These are phyloP conservation scores for Dioscorea alata DNA, from an alignment of 106 monocot species.

Conservation along the genomic window DNA sequence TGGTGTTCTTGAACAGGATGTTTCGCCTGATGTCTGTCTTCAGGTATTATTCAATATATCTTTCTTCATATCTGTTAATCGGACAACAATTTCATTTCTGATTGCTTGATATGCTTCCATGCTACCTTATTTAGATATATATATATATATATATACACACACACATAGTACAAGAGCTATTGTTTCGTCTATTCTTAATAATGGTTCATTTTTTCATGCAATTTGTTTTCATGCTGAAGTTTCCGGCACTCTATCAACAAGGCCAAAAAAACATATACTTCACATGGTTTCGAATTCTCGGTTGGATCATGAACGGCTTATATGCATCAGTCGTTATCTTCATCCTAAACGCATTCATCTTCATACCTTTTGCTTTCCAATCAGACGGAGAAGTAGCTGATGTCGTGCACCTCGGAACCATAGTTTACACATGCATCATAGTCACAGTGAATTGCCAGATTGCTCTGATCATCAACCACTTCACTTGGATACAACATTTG, in stretches of 20 bases:
- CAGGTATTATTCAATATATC: neutral
- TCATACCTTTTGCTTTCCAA: conserved; percentile 3
- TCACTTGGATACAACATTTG: conserved; percentile 31
- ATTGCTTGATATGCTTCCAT: too few relatives aligned
- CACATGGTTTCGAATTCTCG: conserved; percentile 18
- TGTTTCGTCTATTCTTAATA: too few relatives aligned
- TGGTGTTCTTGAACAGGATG: conserved; percentile 27
- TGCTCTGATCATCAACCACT: conserved; percentile 20
- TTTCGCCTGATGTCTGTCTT: conserved; percentile 20
- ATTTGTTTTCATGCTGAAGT: neutral
- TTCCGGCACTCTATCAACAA: conserved; percentile 19
- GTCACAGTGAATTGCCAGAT: conserved; percentile 19
- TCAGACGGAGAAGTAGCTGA: conserved; percentile 7
- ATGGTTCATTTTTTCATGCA: too few relatives aligned
- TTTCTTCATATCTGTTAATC: neutral
- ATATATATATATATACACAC: too few relatives aligned
- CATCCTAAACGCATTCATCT: conserved; percentile 2
- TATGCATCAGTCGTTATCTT: conserved; percentile 15
- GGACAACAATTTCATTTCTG: too few relatives aligned
- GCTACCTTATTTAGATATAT: too few relatives aligned
- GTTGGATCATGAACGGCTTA: conserved; percentile 20
- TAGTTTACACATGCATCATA: conserved; percentile 16
- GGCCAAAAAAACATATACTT: conserved; percentile 15
- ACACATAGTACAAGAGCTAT: too few relatives aligned
- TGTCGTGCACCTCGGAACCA: conserved; percentile 5